Evolutionary conservation across 495 filamentous ascomycete species (phyloP).

Genomic region (Talaromyces thailandensis): DNA sequence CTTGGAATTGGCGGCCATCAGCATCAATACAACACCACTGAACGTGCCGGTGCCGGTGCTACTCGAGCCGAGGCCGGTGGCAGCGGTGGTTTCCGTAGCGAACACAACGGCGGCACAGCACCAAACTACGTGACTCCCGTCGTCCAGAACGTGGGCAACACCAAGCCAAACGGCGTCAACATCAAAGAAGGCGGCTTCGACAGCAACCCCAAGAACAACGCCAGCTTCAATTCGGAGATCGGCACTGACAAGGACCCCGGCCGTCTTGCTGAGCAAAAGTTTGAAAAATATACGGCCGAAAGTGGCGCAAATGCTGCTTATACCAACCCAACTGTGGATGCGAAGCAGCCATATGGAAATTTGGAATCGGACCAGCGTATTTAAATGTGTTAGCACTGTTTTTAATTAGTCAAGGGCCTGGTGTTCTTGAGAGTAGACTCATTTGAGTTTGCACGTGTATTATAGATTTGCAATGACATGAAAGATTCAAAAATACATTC

Average conservation of each 20-base stretch:
- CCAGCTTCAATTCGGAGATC: constrained; percentile 51
- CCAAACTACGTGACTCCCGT: constrained; percentile 37
- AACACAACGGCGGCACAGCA: constrained; percentile 25
- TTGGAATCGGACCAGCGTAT: constrained; percentile 37
- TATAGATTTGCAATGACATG: background rate
- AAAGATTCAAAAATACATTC: background rate
- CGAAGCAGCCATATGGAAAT: constrained; percentile 11
- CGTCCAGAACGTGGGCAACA: constrained; percentile 17
- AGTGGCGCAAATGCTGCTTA: constrained; percentile 27
- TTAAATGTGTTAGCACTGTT: constrained; percentile 10
- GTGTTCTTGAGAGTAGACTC: background rate
- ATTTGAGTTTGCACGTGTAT: background rate
- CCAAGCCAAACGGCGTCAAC: constrained; percentile 48
- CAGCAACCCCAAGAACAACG: constrained; percentile 38
- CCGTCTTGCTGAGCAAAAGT: constrained; percentile 40
- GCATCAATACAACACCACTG: constrained; percentile 8
- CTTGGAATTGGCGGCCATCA: constrained; percentile 17
- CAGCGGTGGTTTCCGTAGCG: constrained; percentile 12
- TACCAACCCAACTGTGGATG: constrained; percentile 12
- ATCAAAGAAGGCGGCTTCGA: constrained; percentile 47
- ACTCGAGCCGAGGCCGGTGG: constrained; percentile 28
- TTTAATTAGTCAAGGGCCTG: background rate
- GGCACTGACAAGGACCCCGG: constrained; percentile 54
- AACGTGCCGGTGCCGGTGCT: constrained; percentile 5
- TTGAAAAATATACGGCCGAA: constrained; percentile 31